Percentiles rank a stretch among this genome's conserved stretches.
Conservation (phyloP, 2,329 filamentous ascomycete genomes). For the Ceratocystiopsis brevicomis region DNA sequence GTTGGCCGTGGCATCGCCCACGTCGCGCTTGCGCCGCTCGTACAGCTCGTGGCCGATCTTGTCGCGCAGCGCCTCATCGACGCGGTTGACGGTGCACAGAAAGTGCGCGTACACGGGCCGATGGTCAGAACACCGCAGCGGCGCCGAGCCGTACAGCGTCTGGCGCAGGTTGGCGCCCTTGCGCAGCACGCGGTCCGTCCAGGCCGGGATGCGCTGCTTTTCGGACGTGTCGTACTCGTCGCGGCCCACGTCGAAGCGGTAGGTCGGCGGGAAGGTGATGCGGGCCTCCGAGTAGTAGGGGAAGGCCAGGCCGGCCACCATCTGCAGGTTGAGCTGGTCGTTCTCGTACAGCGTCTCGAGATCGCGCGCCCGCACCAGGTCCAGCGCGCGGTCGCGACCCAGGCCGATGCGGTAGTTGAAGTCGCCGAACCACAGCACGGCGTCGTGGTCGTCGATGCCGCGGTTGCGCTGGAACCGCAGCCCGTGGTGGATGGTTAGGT, state of each 20-base stretch:
- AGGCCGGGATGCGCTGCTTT: constrained; percentile 85
- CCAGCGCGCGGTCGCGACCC: constrained; percentile 55
- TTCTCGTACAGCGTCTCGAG: constrained; percentile 72
- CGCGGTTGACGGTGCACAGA: constrained; percentile 59
- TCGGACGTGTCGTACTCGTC: constrained; percentile 91
- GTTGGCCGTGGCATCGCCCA: constrained; percentile 43
- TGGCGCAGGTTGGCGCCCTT: constrained; percentile 74
- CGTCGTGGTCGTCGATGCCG: constrained; percentile 73
- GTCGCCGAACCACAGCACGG: constrained; percentile 87
- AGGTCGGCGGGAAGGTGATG: constrained; percentile 81
- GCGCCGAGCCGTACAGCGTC: constrained; percentile 62
- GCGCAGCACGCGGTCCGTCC: constrained; percentile 85
- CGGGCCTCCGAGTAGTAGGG: constrained; percentile 78
- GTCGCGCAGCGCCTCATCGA: constrained; percentile 59
- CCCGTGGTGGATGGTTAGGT: constrained; percentile 70
- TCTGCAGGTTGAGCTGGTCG: constrained; percentile 91
- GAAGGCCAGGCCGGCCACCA: constrained; percentile 81
- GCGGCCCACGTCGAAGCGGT: constrained; percentile 81
- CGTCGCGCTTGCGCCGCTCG: constrained; percentile 42
- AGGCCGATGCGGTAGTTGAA: constrained; percentile 97
- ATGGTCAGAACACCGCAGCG: constrained; percentile 82
- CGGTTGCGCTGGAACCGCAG: constrained; percentile 80
- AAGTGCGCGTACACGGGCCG: constrained; percentile 88
- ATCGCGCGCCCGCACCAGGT: constrained; percentile 52
- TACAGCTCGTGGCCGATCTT: constrained; percentile 60